Evolutionary conservation across 2,329 filamentous ascomycete genomes (phyloP), one percentile per base, ranked within the genome.

Genomic region (Ambrosiella cleistominuta): DNA sequence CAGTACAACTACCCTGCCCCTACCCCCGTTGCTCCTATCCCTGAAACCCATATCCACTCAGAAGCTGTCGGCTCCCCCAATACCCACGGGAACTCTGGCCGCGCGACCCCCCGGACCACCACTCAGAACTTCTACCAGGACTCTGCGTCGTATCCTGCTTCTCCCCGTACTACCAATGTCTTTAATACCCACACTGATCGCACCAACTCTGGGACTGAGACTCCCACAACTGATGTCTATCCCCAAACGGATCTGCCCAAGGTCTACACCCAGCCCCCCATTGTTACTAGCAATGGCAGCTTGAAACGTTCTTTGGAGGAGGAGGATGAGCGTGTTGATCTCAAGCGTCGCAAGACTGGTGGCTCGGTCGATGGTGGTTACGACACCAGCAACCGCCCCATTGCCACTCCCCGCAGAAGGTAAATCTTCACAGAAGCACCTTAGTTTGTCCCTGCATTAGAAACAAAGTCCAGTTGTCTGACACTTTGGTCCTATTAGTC

Each of bases 161-260:
- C 90, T 54, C 88, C 89, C 19, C 83, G 88, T 61, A 78, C 85
- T 2, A 83, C 86, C 0, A 90, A 82, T 67, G 74, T 95, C 55
- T 95, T 95, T 75, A 94, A 83, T 69, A 85, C 94, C 62, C 90
- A 85, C 68, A 88, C 87, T 67, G 85, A 88, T 61, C 80, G 87
- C 35, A 80, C 74, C 53, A 71, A 75, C 37, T 70, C 80, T 9
- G 73, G 78, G 15, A 88, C 87, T 63, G 84, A 84, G n/a, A 77
- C 75, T 37, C 70, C 80, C 11, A 71, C 77, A 17, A 77, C 77
- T 54, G 87, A 94, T 63, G 79, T 83, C 6, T 94, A 94, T 67
- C 78, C 80, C 39, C 76, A 81, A 13, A 76, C 85, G 27, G 69
- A 74, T 15, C 72, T 83, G 69, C 71, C 78, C 56, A 82, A 81